Evolutionary conservation across 2,329 filamentous ascomycete species (phyloP), one percentile per base, ranked within the genome.

Genomic region (Fusarium burgessii): DNA sequence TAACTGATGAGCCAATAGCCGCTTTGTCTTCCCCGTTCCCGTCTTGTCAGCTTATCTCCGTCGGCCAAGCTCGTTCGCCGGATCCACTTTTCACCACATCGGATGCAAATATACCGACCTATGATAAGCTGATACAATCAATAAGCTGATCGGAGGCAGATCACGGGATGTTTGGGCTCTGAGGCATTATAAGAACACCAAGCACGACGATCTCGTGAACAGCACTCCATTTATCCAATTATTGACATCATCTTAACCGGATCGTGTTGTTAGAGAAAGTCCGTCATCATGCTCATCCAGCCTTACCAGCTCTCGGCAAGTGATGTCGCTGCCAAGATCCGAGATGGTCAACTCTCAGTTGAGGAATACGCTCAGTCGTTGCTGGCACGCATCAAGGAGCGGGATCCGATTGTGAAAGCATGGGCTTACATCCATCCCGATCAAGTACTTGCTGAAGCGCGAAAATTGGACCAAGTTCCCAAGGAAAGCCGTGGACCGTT

Each of bases 271-370:
- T 32, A 10, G 1, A 10, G 5, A 17, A 5, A 15, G 6, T 17
- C 2, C 2, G 4, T 18, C 11, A 9, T 0, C n/a, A 66, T 66
- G 52, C 7, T 17, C 1, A 12, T 29, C 1, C 43, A 66, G 25
- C 23, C 40, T 1, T 60, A 66, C 15, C 46, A 41, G n/a, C 33
- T 66, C 5, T 66, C 62, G 6, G 62, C 62, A 17, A 59, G 52
- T 1, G 45, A 46, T 0, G 52, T 27, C 1, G 56, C 33, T 2
- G 35, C 40, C 10, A 66, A 33, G 13, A 51, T 51, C 4, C 35
- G 52, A n/a, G 52, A 66, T n/a, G 62, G 45, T 6, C 40, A 66
- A 7, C n/a, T 66, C 0, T 33, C 40, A 1, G 78, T 82, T 20
- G 78, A 62, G 32, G 32, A 20, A 6, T 70, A 70, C 11, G 66